Base-by-base conservation (phyloP, 2,329 filamentous ascomycete genomes). In the Aspergillus alliaceus region DNA sequence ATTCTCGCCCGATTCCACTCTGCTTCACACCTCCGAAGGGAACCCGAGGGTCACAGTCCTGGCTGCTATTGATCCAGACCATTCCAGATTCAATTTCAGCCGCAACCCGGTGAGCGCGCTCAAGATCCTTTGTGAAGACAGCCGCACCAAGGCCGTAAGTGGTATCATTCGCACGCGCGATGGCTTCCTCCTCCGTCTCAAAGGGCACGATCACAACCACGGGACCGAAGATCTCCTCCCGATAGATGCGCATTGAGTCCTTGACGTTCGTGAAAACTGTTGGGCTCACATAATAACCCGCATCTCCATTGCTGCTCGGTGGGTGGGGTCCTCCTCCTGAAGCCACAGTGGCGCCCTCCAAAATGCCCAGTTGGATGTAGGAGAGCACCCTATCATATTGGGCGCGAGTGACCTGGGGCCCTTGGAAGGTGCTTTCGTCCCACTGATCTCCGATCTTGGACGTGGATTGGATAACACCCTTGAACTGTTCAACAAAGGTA, bases 1-100 rank as follows among this genome's bases (percentile, higher is more conserved):
- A 61, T 59, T 84, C 79, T 20, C 81, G 69, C 0, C 83, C 82
- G 67, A 85, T 78, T 20, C 77, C 77, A 54, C 74, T 77, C 64
- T 79, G 75, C 66, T 79, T 79, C 18, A 79, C 75, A 50, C 77
- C 77, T 20, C 77, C 77, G 57, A 77, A 78, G 0, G 76, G 74
- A 9, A 78, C 64, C 0, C 74, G 65, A 2, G 71, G 70, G 58
- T 79, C 75, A 40, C 72, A 75, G 51, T 79, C 75, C 56, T 75
- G 74, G 32, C 71, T 75, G 34, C 73, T 78, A 57, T 79, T 79
- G 25, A 79, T 70, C 77, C 76, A 79, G 3, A 78, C 76, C 73
- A 76, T 79, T n/a, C 77, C 77, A 2, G 76, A 70, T 61, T 78
- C 75, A n/a, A 79, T 73, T 52, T 74, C 71, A 2, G 69, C 66